Percentiles rank a stretch among this genome's conserved stretches.
phyloP scores from a whole-genome alignment of 2,329 filamentous ascomycete species.

The Penicillium sp. region DNA sequence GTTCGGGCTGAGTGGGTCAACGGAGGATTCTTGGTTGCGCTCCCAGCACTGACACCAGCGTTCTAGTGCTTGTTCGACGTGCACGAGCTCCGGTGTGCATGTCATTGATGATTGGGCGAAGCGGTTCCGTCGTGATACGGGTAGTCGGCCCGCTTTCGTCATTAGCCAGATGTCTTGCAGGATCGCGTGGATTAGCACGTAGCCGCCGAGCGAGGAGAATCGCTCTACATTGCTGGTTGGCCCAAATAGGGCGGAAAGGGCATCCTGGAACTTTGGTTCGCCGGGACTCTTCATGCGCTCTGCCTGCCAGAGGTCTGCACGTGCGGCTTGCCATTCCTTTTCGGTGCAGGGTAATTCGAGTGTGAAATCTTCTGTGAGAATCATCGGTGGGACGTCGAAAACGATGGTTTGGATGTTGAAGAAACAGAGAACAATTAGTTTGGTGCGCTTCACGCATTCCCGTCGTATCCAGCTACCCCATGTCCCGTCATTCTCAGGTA shows the following conservation, averaged over 20 bases:
- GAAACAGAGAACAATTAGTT: constrained; percentile 35
- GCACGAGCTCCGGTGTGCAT: constrained; percentile 24
- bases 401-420: constrained; percentile 38
- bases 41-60: constrained; percentile 39
- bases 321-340: constrained; percentile 32
- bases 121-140: constrained; percentile 19
- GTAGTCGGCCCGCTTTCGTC: constrained; percentile 31
- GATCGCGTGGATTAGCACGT: constrained; percentile 33
- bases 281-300: constrained; percentile 21
- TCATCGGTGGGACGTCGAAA: constrained; percentile 32
- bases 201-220: constrained; percentile 34
- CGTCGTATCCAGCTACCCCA: constrained; percentile 34
- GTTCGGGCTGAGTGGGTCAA: constrained; percentile 34
- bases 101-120: constrained; percentile 15
- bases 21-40: constrained; percentile 35
- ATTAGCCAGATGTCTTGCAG: constrained; percentile 36
- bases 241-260: constrained; percentile 26
- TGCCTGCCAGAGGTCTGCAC: constrained; percentile 23
- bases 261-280: constrained; percentile 30
- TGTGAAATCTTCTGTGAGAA: constrained; percentile 31
- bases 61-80: constrained; percentile 33
- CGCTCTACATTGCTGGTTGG: constrained; percentile 22
- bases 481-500: constrained; percentile 29
- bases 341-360: constrained; percentile 34
- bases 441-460: constrained; percentile 32